Conservation (phyloP, 768 basidiomycete genomes). For the Coprinopsis marcescibilis region DNA sequence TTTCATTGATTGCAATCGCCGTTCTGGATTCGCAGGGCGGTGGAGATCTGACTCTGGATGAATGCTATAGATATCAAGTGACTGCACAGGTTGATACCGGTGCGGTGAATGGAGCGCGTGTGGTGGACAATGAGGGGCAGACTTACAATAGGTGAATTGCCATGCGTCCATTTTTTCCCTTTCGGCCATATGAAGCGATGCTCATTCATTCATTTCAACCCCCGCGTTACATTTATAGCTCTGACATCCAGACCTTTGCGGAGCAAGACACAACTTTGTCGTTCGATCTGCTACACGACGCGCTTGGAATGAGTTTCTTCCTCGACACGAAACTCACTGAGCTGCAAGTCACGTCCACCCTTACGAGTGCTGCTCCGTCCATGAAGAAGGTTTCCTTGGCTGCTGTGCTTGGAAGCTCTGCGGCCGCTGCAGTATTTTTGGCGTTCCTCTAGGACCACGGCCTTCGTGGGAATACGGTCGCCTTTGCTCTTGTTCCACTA, state of each 20-base stretch:
- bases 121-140: conserved; percentile 1
- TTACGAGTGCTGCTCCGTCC: neutral
- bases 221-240: too few relatives aligned
- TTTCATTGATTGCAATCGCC: too few relatives aligned
- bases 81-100: neutral
- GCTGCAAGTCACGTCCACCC: neutral
- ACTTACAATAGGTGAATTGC: neutral
- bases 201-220: too few relatives aligned
- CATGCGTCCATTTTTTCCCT: too few relatives aligned
- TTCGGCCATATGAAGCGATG: too few relatives aligned
- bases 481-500: too few relatives aligned
- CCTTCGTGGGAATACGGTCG: too few relatives aligned
- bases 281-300: neutral
- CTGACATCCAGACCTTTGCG: conserved; percentile 1
- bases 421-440: too few relatives aligned
- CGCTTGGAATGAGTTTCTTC: neutral
- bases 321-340: neutral
- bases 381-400: neutral
- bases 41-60: too few relatives aligned
- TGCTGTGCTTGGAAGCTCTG: neutral
- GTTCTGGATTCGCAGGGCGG: too few relatives aligned
- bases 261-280: neutral
- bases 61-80: neutral
- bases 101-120: neutral
- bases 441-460: too few relatives aligned